phyloP scores from a whole-genome alignment of 176 grass and related monocot genomes.

The Secale cereale region DNA sequence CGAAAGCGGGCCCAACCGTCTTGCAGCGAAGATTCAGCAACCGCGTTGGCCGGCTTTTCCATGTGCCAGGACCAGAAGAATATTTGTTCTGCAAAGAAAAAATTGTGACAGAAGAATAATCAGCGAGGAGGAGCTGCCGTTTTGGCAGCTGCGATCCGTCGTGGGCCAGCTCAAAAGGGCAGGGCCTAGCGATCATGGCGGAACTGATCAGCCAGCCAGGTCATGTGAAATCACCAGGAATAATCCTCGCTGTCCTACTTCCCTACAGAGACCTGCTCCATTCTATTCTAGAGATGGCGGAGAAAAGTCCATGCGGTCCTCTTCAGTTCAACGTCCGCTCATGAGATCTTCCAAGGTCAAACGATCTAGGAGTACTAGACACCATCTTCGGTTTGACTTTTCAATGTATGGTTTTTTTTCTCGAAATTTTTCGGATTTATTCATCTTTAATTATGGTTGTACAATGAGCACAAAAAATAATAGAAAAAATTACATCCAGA shows the following conservation, averaged over 20 bases:
- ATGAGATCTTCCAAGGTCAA: not conserved
- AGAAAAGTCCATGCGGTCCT: not conserved
- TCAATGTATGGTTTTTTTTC: too few species aligned
- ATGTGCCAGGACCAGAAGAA: not conserved
- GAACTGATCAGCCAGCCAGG: not conserved
- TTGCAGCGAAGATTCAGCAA: not conserved
- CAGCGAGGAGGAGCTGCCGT: not conserved
- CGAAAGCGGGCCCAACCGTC: not conserved
- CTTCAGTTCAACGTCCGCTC: not conserved
- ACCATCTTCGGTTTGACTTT: too few species aligned
- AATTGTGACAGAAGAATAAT: not conserved
- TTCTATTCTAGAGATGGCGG: not conserved
- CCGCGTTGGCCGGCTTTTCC: not conserved
- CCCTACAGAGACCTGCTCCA: not conserved
- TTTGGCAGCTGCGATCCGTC: not conserved
- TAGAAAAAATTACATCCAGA: too few species aligned
- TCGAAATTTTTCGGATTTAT: too few species aligned
- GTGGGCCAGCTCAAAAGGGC: conserved; percentile 9
- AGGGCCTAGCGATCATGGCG: not conserved
- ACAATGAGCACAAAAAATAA: too few species aligned
- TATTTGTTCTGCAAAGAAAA: not conserved
- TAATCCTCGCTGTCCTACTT: not conserved
- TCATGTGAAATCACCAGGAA: not conserved
- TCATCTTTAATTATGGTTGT: too few species aligned
- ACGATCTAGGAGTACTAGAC: not conserved